These are phyloP conservation scores for Arabidopsis lyrata DNA, from an alignment of 441 rosid genomes.

Conservation along the genomic window DNA sequence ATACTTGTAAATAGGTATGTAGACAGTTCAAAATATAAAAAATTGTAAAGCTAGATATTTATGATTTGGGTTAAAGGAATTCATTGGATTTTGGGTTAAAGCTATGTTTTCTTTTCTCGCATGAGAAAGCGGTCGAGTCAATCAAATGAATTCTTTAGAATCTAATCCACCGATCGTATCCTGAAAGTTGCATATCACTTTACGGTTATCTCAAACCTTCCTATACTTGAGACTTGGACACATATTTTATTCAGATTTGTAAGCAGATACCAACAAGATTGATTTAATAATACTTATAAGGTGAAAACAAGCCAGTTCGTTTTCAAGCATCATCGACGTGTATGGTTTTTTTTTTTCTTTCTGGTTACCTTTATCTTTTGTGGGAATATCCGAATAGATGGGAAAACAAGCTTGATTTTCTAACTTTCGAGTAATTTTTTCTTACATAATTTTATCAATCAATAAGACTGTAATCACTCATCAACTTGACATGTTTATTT, in stretches of 20 bases:
- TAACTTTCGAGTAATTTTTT: not conserved
- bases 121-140: slow-evolving; percentile 35
- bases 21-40: not conserved
- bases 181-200: slow-evolving; percentile 24
- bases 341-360: not conserved
- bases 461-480: not conserved
- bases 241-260: slow-evolving; percentile 6
- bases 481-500: slow-evolving; percentile 8
- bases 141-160: slow-evolving; percentile 28
- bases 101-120: slow-evolving; percentile 27
- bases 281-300: not conserved
- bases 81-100: slow-evolving; percentile 1
- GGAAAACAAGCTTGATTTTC: not conserved
- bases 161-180: slow-evolving; percentile 19
- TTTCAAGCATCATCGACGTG: not conserved
- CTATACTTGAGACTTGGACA: not conserved
- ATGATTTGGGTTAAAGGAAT: not conserved
- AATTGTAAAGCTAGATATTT: not conserved
- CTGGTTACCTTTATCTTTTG: not conserved
- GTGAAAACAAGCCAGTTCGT: not conserved
- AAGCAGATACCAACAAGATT: not conserved
- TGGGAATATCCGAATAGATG: not conserved
- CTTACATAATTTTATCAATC: not conserved
- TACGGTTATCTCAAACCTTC: slow-evolving; percentile 33
- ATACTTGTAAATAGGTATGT: not conserved